Evolutionary conservation across 768 basidiomycete species (phyloP).

Genomic region (Nevesoporus exiguus): DNA sequence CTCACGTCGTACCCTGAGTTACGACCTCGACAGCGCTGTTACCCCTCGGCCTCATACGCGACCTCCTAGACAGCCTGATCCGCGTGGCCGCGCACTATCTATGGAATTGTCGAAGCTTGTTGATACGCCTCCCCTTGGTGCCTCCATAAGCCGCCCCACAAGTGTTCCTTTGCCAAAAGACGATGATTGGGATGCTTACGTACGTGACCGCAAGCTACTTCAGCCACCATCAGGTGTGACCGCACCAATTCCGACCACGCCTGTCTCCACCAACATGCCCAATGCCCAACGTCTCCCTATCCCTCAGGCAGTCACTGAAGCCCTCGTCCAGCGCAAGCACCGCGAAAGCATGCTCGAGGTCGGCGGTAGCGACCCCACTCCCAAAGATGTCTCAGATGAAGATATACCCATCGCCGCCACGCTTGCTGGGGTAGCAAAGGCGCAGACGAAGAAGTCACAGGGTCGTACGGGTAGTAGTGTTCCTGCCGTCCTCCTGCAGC

Average conservation of each 20-base stretch:
- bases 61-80: constrained; percentile 65
- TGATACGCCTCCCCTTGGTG: constrained; percentile 42
- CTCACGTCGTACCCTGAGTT: constrained; percentile 66
- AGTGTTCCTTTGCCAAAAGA: constrained; percentile 64
- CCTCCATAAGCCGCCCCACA: constrained; percentile 63
- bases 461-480: constrained; percentile 19
- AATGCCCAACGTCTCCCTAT: constrained; percentile 48
- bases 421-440: constrained; percentile 8
- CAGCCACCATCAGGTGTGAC: constrained; percentile 81
- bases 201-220: constrained; percentile 78
- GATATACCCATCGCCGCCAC: constrained; percentile 32
- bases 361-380: constrained; percentile 30
- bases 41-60: constrained; percentile 57
- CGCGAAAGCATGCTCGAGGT: constrained; percentile 66
- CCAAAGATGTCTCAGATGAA: constrained; percentile 34
- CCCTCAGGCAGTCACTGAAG: constrained; percentile 71
- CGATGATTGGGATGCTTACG: constrained; percentile 84
- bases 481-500: constrained; percentile 28
- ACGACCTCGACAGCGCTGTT: constrained; percentile 56
- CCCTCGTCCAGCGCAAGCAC: constrained; percentile 64
- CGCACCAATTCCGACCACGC: constrained; percentile 69
- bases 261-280: constrained; percentile 34
- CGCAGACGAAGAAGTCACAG: constrained; percentile 21
- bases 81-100: constrained; percentile 66
- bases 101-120: constrained; percentile 60